Conservation (phyloP, 768 basidiomycete genomes). For the Saitozyma sp. region DNA sequence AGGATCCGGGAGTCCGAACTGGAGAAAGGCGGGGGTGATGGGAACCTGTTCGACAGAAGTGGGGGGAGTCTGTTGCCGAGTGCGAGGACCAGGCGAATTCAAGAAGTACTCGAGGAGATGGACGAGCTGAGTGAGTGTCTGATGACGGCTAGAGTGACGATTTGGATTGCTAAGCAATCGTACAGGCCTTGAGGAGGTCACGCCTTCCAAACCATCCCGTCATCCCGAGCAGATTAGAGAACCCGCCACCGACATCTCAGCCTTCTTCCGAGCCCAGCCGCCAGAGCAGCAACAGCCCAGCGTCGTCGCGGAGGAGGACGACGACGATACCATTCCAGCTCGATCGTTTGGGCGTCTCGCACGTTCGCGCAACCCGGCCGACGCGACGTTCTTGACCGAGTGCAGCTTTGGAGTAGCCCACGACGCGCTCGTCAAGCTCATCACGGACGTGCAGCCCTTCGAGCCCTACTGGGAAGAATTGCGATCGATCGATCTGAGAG, state of each 20-base stretch:
- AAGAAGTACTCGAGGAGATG: constrained; percentile 73
- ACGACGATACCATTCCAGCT: constrained; percentile 12
- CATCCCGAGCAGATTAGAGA: constrained; percentile 11
- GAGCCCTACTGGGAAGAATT: constrained; percentile 92
- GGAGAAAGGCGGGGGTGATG: constrained; percentile 13
- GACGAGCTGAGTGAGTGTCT: constrained; percentile 64
- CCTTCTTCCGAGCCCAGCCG: constrained; percentile 2
- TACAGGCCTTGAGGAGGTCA: constrained; percentile 41
- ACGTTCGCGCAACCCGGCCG: constrained; percentile 16
- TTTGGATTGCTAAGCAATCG: not conserved
- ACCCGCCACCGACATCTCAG: constrained; percentile 2
- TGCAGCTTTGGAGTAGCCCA: constrained; percentile 95
- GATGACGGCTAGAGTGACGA: not conserved
- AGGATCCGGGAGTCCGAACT: not conserved
- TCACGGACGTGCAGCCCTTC: constrained; percentile 92
- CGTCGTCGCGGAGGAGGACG: not conserved
- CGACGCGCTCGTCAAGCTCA: constrained; percentile 82
- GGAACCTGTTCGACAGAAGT: constrained; percentile 17
- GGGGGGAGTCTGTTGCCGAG: constrained; percentile 54
- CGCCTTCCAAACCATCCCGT: constrained; percentile 47
- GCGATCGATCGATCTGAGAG: constrained; percentile 68
- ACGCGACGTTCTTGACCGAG: constrained; percentile 83
- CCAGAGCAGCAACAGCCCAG: not conserved
- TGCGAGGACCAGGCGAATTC: constrained; percentile 74
- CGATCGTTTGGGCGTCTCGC: constrained; percentile 14